phyloP scores from a whole-genome alignment of 352 stramenopile species.

The Pythium pyrilobum region DNA sequence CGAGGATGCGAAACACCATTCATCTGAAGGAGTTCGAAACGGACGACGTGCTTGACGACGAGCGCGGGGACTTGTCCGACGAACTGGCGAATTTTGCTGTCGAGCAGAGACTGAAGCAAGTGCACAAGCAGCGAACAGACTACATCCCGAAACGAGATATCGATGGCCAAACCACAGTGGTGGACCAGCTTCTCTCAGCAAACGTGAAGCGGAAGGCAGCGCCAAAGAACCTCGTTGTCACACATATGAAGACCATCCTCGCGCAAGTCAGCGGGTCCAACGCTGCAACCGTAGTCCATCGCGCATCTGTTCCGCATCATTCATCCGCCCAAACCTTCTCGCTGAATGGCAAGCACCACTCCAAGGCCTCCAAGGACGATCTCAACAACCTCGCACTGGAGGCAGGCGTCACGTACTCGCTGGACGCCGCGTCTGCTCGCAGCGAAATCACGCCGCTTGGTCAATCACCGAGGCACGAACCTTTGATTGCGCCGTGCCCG shows the following conservation, averaged over 20 bases:
- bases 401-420: constrained; percentile 18
- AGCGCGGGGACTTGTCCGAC: constrained; percentile 8
- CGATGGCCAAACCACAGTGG: constrained; percentile 9
- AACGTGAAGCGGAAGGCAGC: constrained; percentile 11
- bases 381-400: constrained; percentile 26
- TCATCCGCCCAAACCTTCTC: neutral
- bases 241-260: constrained; percentile 3
- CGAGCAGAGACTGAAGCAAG: constrained; percentile 19
- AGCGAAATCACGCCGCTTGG: neutral
- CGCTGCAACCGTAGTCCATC: neutral
- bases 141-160: constrained; percentile 4
- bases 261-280: neutral
- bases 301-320: constrained; percentile 1
- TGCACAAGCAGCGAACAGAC: constrained; percentile 21
- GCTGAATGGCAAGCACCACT: neutral
- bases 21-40: constrained; percentile 3
- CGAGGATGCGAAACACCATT: neutral
- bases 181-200: constrained; percentile 13
- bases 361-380: constrained; percentile 26
- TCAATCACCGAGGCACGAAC: neutral
- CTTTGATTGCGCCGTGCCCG: constrained; percentile 24
- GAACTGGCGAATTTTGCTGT: constrained; percentile 9
- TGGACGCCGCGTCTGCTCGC: constrained; percentile 27
- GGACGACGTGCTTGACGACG: constrained; percentile 11
- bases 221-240: constrained; percentile 5